Evolutionary conservation across 495 filamentous ascomycete genomes (phyloP), one percentile per base, ranked within the genome.

Genomic region (Talaromyces borbonicus): DNA sequence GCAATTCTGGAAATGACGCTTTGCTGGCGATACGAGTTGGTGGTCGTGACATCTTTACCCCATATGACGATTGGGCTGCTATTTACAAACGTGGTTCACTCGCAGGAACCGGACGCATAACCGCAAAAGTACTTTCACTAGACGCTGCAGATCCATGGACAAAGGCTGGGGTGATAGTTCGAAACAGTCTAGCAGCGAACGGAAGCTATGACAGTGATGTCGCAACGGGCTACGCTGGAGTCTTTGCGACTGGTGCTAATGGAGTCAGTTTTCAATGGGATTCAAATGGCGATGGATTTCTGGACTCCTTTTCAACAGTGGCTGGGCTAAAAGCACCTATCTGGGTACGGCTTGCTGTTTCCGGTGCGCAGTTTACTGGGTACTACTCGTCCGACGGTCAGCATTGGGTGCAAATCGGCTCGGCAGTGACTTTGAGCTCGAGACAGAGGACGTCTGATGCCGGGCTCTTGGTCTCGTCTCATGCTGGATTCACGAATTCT

Each of bases 11-110:
- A 12, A 33, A 33, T 33, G 16, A 33, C 11, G 16, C 31, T 2
- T 4, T 33, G 31, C 31, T 33, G n/a, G 31, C n/a, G 31, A 33
- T 33, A 14, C 31, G 31, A 8, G 12, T 14, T 4, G 31, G 31
- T 33, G 31, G 31, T 15, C 31, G 31, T 33, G 31, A 33, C 31
- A 15, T 33, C 31, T 33, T 14, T 33, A 15, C n/a, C 1, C 31
- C 31, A 33, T 33, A 33, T 33, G 31, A 33, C 31, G 31, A 33
- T 33, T 33, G 31, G 31, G 31, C 31, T 33, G 31, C 31, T 33
- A 33, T 33, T 33, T 33, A 33, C 31, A 33, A 33, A 33, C 31
- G 8, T 15, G 16, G 31, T 15, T 33, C 31, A 14, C 31, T 33
- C 31, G 31, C n/a, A 33, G 16, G n/a, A 15, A 33, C n/a, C 31